Percentiles rank a stretch among this genome's conserved stretches.
Conservation (phyloP, 1,139 yeast genomes). For the Ogataea hybrid region DNA sequence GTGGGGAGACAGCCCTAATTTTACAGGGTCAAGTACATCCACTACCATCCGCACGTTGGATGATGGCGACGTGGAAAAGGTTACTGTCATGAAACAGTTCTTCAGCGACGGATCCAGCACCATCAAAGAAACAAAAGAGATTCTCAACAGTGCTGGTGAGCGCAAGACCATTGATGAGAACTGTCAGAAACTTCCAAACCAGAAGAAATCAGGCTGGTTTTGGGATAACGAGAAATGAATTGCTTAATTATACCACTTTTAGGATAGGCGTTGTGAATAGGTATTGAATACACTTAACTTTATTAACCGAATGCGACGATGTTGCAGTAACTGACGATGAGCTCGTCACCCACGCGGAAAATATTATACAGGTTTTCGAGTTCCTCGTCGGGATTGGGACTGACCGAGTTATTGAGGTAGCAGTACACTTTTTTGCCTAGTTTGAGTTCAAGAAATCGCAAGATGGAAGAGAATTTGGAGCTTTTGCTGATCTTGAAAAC, state of each 20-base stretch:
- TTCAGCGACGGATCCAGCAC: constrained; percentile 66
- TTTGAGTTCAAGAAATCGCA: constrained; percentile 43
- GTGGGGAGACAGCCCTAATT: constrained; percentile 39
- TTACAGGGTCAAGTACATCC: constrained; percentile 43
- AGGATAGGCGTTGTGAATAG: neutral
- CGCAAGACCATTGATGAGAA: constrained; percentile 22
- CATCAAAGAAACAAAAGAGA: constrained; percentile 39
- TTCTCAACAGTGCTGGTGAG: constrained; percentile 23
- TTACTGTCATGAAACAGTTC: constrained; percentile 50
- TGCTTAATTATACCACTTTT: neutral
- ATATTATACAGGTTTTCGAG: constrained; percentile 45
- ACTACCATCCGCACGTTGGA: constrained; percentile 45
- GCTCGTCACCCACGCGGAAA: constrained; percentile 49
- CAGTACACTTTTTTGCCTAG: constrained; percentile 36
- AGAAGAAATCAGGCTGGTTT: constrained; percentile 28
- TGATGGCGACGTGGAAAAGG: constrained; percentile 55
- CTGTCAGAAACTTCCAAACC: constrained; percentile 10
- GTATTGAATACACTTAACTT: neutral
- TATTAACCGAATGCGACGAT: constrained; percentile 53
- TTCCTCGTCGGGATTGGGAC: constrained; percentile 58
- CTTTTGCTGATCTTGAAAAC: constrained; percentile 47
- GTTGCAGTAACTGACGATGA: constrained; percentile 54
- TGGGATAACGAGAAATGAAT: constrained; percentile 19
- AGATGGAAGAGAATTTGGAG: constrained; percentile 47
- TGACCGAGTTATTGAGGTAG: constrained; percentile 59